Percentiles rank a stretch among this genome's conserved stretches.
phyloP scores from a whole-genome alignment of 805 yeast species.

The Wickerhamomyces bisporus region DNA sequence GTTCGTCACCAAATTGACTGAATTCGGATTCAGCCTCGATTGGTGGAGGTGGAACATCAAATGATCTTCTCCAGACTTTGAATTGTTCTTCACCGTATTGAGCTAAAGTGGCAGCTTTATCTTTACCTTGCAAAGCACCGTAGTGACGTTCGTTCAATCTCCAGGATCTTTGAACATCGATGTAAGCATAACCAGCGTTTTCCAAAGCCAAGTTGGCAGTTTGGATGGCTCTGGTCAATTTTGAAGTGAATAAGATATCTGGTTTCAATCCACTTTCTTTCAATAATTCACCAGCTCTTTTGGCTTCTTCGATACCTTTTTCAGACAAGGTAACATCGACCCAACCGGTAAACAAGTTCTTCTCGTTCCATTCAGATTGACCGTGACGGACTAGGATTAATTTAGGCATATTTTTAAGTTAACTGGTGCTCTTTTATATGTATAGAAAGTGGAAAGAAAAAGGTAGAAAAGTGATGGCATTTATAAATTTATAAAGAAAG shows the following conservation, averaged over 20 bases:
- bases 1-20: conserved; percentile 81
- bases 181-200: conserved; percentile 81
- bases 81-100: conserved; percentile 87
- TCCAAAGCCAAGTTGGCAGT: conserved; percentile 94
- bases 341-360: conserved; percentile 98
- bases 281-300: conserved; percentile 87
- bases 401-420: conserved; percentile 41
- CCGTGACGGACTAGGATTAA: conserved; percentile 97
- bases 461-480: background rate
- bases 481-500: too few species aligned
- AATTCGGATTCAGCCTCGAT: conserved; percentile 73
- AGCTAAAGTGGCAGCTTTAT: conserved; percentile 89
- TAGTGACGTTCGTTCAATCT: conserved; percentile 98
- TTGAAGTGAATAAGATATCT: conserved; percentile 86
- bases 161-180: conserved; percentile 94
- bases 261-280: conserved; percentile 82
- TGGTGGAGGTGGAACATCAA: conserved; percentile 92
- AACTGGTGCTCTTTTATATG: background rate
- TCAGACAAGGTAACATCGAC: conserved; percentile 87
- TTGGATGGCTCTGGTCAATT: conserved; percentile 90
- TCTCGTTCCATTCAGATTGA: conserved; percentile 98
- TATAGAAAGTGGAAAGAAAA: background rate
- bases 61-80: conserved; percentile 97
- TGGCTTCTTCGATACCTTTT: conserved; percentile 85
- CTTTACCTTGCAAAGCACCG: conserved; percentile 98